Base-by-base conservation (phyloP, 1,284 basidiomycete genomes). In the Trametes sp. region DNA sequence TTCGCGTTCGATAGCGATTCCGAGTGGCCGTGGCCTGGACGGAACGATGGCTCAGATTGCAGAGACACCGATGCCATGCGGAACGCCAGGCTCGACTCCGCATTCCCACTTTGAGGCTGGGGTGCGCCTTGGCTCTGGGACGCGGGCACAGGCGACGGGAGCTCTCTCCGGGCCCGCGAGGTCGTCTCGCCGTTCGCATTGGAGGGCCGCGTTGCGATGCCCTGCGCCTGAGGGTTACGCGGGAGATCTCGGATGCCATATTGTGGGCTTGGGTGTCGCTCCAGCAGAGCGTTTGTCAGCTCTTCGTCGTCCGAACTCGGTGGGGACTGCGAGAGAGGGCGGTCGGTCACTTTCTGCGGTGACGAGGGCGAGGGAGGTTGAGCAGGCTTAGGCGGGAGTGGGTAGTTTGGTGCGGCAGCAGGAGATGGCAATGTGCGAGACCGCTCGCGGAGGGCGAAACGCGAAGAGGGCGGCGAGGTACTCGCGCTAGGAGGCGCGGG, bases 301-400 rank as follows among this genome's bases (percentile, higher is more conserved):
- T 74, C 73, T n/a, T 75, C 74, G 33, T 72, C 72, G 41, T 73
- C 73, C 9, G 72, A 73, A 38, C 61, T 68, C 4, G 46, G 50
- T 19, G 68, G 67, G 1, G 70, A 66, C 45, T 65, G 55, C 2
- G 65, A 59, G 4, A 67, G 31, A 19, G 59, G 60, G 8, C 63
- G 62, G 1, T 51, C 56, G 6, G 29, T 33, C 8, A 59, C 19
- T 5, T 49, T 42, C 36, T 21, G 53, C 1, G 55, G 19, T 14
- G 33, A 55, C 5, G 33, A 35, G 1, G 60, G 57, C 3, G 64
- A 49, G 2, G 36, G 24, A 13, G 64, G 61, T 16, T 64, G 54
- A 6, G 19, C 46, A 11, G 59, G 59, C 28, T 60, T 54, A 3
- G 63, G 56, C 2, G 66, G 64, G 31, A 56, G 62, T 5, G 68